Evolutionary conservation across 2,329 filamentous ascomycete genomes (phyloP).

Genomic region (Fusarium stilboides): DNA sequence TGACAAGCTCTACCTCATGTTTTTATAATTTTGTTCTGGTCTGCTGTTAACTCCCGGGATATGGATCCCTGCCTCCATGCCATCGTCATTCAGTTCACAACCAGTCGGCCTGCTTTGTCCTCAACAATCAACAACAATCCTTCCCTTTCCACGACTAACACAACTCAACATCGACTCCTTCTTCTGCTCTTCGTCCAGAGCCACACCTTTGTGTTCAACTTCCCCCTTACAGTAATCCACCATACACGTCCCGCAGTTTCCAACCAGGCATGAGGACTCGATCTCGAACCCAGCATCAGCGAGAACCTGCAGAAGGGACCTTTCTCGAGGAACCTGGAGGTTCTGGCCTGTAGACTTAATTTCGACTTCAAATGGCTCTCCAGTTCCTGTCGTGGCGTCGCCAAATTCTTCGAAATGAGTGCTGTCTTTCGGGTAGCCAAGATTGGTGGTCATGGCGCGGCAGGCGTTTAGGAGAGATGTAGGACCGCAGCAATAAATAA

Average conservation of each 20-base stretch:
- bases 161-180: constrained; percentile 25
- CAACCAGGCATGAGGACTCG: constrained; percentile 34
- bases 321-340: constrained; percentile 12
- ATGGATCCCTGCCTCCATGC: too few species aligned
- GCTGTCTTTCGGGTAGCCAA: constrained; percentile 5
- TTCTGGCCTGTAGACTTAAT: constrained; percentile 18
- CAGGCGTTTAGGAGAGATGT: constrained; percentile 13
- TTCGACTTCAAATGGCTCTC: constrained; percentile 29
- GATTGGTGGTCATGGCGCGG: background rate
- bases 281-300: constrained; percentile 31
- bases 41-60: too few species aligned
- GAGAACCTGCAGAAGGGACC: constrained; percentile 33
- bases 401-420: constrained; percentile 35
- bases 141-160: constrained; percentile 35
- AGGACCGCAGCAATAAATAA: constrained; percentile 28
- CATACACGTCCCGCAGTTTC: constrained; percentile 40
- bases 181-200: constrained; percentile 35
- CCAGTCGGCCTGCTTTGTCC: too few species aligned
- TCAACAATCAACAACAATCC: constrained; percentile 20
- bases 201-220: constrained; percentile 33
- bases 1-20: too few species aligned
- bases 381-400: constrained; percentile 22
- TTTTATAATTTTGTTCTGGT: too few species aligned
- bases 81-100: too few species aligned
- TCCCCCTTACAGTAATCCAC: constrained; percentile 28